A percentile compares a stretch with the other conserved stretches of the same genome.
These are phyloP conservation scores for Trichomonas tenax DNA, from an alignment of 208 protist species.

Conservation along the genomic window DNA sequence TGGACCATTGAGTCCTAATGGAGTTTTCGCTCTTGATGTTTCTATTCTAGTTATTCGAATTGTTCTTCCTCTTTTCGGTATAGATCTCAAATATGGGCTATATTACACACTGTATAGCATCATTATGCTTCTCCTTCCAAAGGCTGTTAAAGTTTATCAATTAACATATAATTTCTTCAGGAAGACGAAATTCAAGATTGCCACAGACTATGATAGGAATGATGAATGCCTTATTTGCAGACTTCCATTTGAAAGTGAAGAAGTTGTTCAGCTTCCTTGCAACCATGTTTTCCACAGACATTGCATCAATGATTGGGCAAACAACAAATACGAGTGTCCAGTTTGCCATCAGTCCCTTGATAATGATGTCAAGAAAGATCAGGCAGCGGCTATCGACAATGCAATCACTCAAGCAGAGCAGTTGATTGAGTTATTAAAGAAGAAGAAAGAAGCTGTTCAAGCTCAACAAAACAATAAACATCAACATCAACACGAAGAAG, in stretches of 20 bases:
- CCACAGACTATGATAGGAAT: not conserved
- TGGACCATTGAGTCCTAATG: not conserved
- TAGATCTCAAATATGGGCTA: too few relatives aligned
- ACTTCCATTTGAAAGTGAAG: not conserved
- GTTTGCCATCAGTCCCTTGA: not conserved
- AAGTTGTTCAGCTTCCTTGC: not conserved
- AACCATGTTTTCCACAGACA: not conserved
- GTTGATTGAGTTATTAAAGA: not conserved
- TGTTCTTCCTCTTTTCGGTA: not conserved
- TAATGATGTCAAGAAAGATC: not conserved
- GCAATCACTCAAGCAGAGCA: not conserved
- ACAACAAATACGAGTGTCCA: not conserved
- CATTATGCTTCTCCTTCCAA: too few relatives aligned
- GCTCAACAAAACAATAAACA: too few relatives aligned
- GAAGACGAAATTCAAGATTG: not conserved
- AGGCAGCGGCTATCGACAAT: not conserved
- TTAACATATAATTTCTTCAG: not conserved
- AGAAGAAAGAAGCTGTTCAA: not conserved
- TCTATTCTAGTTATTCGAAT: not conserved
- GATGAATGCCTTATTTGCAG: not conserved
- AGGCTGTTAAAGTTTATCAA: not conserved
- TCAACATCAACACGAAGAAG: too few relatives aligned
- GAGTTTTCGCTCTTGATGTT: not conserved
- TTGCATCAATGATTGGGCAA: not conserved
- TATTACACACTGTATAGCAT: too few relatives aligned